These are phyloP conservation scores for Massospora cicadina DNA, from an alignment of 371 early-diverging fungal genomes.

Conservation along the genomic window DNA sequence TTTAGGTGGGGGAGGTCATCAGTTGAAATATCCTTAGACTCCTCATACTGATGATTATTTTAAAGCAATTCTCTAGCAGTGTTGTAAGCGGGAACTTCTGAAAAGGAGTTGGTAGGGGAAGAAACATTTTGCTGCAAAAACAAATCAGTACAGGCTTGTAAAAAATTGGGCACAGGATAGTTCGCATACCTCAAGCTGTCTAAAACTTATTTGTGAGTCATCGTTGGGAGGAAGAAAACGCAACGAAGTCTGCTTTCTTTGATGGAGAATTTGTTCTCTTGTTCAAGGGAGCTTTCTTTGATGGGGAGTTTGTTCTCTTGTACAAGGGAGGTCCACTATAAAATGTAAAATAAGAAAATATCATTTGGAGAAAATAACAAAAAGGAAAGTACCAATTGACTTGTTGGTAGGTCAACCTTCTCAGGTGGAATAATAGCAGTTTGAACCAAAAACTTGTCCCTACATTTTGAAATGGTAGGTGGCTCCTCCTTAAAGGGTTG, in stretches of 20 bases:
- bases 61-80: not conserved
- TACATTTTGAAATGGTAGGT: constrained; percentile 60
- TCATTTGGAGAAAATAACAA: not conserved
- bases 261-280: constrained; percentile 25
- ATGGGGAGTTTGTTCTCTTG: constrained; percentile 25
- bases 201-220: not conserved
- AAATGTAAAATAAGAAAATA: constrained; percentile 5
- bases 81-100: constrained; percentile 4
- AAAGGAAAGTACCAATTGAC: constrained; percentile 28
- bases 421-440: constrained; percentile 46
- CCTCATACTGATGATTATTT: not conserved
- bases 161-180: not conserved
- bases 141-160: constrained; percentile 1
- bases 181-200: not conserved
- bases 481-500: constrained; percentile 78
- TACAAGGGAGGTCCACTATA: constrained; percentile 37
- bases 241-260: constrained; percentile 45
- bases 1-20: not conserved
- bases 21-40: not conserved
- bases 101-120: not conserved
- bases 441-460: constrained; percentile 90
- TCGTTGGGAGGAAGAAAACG: constrained; percentile 23
- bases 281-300: constrained; percentile 40
- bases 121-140: not conserved
- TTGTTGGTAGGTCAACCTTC: constrained; percentile 19